phyloP scores from a whole-genome alignment of 257 asterid genomes.

The Paulownia fortunei region DNA sequence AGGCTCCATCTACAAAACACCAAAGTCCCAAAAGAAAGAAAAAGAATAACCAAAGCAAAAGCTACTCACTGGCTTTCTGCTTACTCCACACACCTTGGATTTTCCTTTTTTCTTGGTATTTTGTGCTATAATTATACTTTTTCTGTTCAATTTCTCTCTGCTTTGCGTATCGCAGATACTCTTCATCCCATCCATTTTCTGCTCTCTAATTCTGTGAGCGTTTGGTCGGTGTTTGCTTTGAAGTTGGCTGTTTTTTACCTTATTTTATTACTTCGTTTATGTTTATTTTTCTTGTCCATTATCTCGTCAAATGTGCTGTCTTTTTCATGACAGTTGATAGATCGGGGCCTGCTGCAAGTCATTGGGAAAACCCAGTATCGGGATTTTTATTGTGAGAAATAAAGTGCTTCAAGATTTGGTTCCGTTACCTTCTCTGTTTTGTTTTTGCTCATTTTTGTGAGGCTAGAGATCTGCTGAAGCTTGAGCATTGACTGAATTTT shows the following conservation, averaged over 20 bases:
- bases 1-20: constrained; percentile 25
- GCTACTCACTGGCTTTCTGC: constrained; percentile 44
- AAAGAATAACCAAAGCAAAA: constrained; percentile 36
- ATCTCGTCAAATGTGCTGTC: constrained; percentile 6
- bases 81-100: constrained; percentile 37
- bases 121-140: background rate
- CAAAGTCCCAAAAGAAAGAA: constrained; percentile 19
- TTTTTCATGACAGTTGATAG: constrained; percentile 28
- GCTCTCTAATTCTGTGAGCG: constrained; percentile 2
- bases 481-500: background rate
- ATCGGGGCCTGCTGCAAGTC: constrained; percentile 12
- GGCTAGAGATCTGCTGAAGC: constrained; percentile 15
- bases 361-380: constrained; percentile 10
- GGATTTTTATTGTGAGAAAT: background rate
- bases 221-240: background rate
- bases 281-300: background rate
- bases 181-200: background rate
- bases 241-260: background rate
- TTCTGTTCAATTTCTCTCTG: constrained; percentile 12
- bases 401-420: constrained; percentile 6
- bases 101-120: constrained; percentile 33
- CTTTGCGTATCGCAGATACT: background rate
- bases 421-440: background rate
- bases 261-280: background rate
- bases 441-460: background rate